Base-by-base conservation (phyloP, 2,329 filamentous ascomycete species). In the Pseudomassariella vexata region DNA sequence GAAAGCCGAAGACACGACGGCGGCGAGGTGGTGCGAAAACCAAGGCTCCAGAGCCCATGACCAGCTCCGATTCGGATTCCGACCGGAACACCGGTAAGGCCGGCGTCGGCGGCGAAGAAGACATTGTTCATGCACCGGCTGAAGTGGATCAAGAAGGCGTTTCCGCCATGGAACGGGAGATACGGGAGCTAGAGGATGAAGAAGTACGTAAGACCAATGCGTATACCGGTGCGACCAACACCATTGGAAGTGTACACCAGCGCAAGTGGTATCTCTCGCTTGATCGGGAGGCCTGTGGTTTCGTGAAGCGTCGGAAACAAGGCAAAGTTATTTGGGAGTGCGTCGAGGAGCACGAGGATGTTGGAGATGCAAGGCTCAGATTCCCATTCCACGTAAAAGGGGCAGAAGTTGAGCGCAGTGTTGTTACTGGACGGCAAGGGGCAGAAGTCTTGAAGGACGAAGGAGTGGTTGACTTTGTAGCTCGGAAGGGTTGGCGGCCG, bases 221-320 rank as follows among this genome's bases (percentile, higher is more conserved):
- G 5, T 85, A 85, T 45, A 58, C 70, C 0, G 80, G 81, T 5
- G 76, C 82, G 0, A 63, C 47, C 2, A 85, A 85, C 45, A 72
- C 66, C 3, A 78, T 85, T 24, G 75, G 71, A 5, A 83, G 79
- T 22, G 61, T 85, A 4, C 72, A 85, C 44, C 79, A 85, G 50
- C 67, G 80, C 5, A 63, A 66, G 24, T 85, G 79, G 82, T 82
- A 74, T 37, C 46, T 84, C 12, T 72, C 71, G 9, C 59, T 85
- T 2, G 81, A 85, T 46, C 63, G 75, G 9, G 50, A 48, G 17
- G 69, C 64, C 5, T 76, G 70, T 30, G 79, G 79, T 5, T 82
- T 85, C 34, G 51, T 53, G 11, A 57, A 56, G 46, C 50, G 48
- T 15, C 48, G 48, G 30, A 33, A 32, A 19, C 39, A 41, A 3